These are phyloP conservation scores for Aspergillus spinulosporus DNA, from an alignment of 2,329 filamentous ascomycete genomes.

Conservation along the genomic window DNA sequence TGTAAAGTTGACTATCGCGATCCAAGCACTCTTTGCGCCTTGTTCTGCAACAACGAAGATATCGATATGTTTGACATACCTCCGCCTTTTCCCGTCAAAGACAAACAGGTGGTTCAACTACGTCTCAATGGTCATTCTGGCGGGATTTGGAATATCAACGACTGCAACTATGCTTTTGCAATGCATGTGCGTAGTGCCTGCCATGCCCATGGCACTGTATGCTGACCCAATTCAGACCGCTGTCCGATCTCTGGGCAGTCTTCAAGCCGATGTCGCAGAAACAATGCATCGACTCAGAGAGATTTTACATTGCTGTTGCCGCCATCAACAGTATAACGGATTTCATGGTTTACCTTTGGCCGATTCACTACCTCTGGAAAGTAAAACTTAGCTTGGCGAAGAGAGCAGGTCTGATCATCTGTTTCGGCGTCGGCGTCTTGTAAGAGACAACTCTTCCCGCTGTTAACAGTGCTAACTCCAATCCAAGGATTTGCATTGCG, in stretches of 20 bases:
- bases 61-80: slow-evolving; percentile 9
- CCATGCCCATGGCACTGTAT: neutral
- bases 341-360: slow-evolving; percentile 13
- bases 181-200: neutral
- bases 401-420: slow-evolving; percentile 4
- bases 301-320: slow-evolving; percentile 7
- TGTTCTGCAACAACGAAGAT: slow-evolving; percentile 7
- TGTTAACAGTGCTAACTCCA: neutral
- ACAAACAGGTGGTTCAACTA: slow-evolving; percentile 9
- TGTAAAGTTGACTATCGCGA: slow-evolving; percentile 1
- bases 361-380: slow-evolving; percentile 8
- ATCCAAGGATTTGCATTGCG: slow-evolving; percentile 7
- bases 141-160: slow-evolving; percentile 1
- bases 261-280: slow-evolving; percentile 2
- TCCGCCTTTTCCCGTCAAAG: slow-evolving; percentile 7
- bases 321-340: slow-evolving; percentile 8
- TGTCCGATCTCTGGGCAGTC: slow-evolving; percentile 5
- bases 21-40: slow-evolving; percentile 5
- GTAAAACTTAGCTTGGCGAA: slow-evolving; percentile 9
- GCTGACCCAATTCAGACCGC: neutral
- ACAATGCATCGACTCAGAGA: slow-evolving; percentile 3
- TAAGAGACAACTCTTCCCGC: neutral
- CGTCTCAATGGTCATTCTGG: neutral
- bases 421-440: slow-evolving; percentile 12
- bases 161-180: slow-evolving; percentile 1